Conservation (phyloP, 495 filamentous ascomycete genomes). For the Stereocaulon alpinum region DNA sequence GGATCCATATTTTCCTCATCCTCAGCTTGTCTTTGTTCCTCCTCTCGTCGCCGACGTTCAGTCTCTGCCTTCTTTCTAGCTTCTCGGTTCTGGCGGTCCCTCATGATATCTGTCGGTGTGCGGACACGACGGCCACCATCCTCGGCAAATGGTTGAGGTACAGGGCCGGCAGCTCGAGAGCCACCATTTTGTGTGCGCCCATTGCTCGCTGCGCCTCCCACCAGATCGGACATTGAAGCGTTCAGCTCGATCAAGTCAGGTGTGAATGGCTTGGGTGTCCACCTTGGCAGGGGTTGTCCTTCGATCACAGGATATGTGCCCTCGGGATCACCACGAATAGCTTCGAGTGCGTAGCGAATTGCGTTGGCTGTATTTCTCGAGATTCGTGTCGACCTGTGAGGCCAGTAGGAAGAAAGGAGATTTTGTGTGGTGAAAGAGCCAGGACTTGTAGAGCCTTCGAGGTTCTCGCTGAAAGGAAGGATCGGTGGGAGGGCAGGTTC, state of each 20-base stretch:
- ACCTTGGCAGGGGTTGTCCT: slow-evolving; percentile 11
- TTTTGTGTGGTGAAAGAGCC: slow-evolving; percentile 16
- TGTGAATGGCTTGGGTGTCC: slow-evolving; percentile 69
- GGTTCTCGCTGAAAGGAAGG: slow-evolving; percentile 24
- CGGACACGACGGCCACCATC: slow-evolving; percentile 34
- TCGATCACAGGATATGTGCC: slow-evolving; percentile 16
- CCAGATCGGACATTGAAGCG: slow-evolving; percentile 86
- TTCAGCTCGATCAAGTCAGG: slow-evolving; percentile 79
- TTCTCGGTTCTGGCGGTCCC: slow-evolving; percentile 56
- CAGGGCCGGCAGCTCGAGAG: slow-evolving; percentile 32
- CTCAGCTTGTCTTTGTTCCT: slow-evolving; percentile 37
- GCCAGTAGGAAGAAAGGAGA: slow-evolving; percentile 37
- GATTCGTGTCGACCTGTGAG: slow-evolving; percentile 45
- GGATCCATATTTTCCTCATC: slow-evolving; percentile 41
- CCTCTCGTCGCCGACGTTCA: slow-evolving; percentile 38
- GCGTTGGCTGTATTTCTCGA: slow-evolving; percentile 61
- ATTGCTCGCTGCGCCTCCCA: slow-evolving; percentile 41
- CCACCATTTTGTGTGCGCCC: slow-evolving; percentile 41
- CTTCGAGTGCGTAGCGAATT: slow-evolving; percentile 85
- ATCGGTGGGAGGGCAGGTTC: slow-evolving; percentile 16
- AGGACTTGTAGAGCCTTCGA: slow-evolving; percentile 27
- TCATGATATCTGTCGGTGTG: slow-evolving; percentile 66
- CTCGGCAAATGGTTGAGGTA: slow-evolving; percentile 30
- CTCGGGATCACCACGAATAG: slow-evolving; percentile 44
- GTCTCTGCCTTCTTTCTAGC: slow-evolving; percentile 46